Evolutionary conservation across 78 protist genomes (phyloP).

Genomic region (Monosiga brevicollis): DNA sequence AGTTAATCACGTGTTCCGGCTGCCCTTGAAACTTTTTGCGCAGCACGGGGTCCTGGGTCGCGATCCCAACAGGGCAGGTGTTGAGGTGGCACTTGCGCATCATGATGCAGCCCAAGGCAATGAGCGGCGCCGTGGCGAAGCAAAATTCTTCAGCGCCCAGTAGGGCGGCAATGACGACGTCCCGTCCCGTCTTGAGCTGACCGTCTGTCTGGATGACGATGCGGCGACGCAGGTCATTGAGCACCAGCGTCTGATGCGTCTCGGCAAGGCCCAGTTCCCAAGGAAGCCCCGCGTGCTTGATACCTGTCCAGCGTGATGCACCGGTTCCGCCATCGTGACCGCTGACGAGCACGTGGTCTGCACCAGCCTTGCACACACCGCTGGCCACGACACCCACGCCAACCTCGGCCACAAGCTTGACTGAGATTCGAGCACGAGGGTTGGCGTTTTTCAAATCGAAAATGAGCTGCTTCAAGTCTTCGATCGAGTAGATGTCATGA

Average conservation of each 20-base stretch:
- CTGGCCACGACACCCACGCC: conserved; percentile 77
- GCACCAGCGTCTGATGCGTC: conserved; percentile 68
- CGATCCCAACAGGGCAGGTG: conserved; percentile 87
- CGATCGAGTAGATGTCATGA: conserved; percentile 92
- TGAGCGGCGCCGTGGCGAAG: conserved; percentile 73
- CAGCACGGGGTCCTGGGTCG: conserved; percentile 77
- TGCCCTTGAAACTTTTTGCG: conserved; percentile 65
- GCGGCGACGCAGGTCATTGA: conserved; percentile 62
- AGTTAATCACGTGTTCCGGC: conserved; percentile 69
- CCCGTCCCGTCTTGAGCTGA: conserved; percentile 66
- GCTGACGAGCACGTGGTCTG: conserved; percentile 72
- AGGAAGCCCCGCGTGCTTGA: conserved; percentile 86
- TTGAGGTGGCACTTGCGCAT: conserved; percentile 84
- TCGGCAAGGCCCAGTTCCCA: conserved; percentile 87
- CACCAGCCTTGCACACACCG: conserved; percentile 81
- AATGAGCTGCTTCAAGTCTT: conserved; percentile 76
- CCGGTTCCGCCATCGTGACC: conserved; percentile 91
- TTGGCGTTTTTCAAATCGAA: conserved; percentile 66
- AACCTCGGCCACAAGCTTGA: conserved; percentile 68
- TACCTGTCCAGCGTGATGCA: conserved; percentile 72
- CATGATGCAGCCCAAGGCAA: conserved; percentile 80
- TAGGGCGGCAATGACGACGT: conserved; percentile 64
- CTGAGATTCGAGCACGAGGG: conserved; percentile 60
- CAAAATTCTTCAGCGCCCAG: conserved; percentile 83
- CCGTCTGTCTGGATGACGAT: conserved; percentile 40